phyloP scores from a whole-genome alignment of 164 flowering plant species.

The Tinospora cordifolia region DNA sequence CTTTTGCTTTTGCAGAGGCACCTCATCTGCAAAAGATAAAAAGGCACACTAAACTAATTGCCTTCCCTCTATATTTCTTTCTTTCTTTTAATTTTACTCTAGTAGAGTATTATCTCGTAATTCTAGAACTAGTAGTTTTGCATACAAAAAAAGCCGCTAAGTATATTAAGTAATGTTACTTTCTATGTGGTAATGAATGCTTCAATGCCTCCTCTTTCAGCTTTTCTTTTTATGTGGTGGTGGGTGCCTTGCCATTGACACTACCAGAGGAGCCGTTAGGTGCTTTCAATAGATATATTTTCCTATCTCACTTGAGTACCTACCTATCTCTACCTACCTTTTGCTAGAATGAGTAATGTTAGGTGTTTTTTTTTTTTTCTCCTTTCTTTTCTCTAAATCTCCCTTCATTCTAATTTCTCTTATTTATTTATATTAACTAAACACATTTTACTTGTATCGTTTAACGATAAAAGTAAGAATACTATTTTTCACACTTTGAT shows the following conservation, averaged over 20 bases:
- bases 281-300: background rate
- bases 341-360: too few relatives aligned
- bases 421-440: background rate
- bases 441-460: background rate
- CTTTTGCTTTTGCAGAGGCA: background rate
- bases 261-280: background rate
- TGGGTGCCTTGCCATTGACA: background rate
- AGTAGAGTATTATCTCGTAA: too few relatives aligned
- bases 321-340: background rate
- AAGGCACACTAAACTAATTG: background rate
- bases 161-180: background rate
- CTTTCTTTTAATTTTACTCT: too few relatives aligned
- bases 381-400: background rate
- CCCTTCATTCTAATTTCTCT: background rate
- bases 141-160: background rate
- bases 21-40: background rate
- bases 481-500: background rate
- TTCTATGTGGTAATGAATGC: background rate
- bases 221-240: background rate
- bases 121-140: background rate
- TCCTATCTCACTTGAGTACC: background rate
- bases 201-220: background rate
- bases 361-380: background rate
- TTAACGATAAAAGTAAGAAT: background rate
- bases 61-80: background rate